phyloP scores from a whole-genome alignment of 139 green algal species.

The Volvox africanus region DNA sequence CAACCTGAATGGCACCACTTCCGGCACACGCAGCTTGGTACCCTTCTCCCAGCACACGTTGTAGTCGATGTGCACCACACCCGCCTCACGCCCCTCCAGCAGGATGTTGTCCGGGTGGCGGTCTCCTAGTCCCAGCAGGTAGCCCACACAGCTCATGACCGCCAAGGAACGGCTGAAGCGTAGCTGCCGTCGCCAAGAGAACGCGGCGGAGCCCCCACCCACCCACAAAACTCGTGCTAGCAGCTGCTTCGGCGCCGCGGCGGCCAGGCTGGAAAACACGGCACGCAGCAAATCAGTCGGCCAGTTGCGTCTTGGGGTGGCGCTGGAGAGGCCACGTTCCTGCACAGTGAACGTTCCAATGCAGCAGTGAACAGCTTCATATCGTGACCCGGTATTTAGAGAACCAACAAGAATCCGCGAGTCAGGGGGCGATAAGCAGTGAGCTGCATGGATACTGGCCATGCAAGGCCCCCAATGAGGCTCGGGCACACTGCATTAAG shows the following conservation, averaged over 20 bases:
- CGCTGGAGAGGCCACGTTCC: constrained; percentile 57
- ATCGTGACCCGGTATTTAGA: too few species aligned
- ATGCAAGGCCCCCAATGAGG: too few species aligned
- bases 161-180: constrained; percentile 71
- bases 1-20: constrained; percentile 92
- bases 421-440: not conserved
- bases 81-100: constrained; percentile 95
- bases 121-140: constrained; percentile 91
- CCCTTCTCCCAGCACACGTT: constrained; percentile 82
- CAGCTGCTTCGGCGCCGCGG: constrained; percentile 1
- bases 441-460: not conserved
- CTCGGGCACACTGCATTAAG: too few species aligned
- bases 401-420: too few species aligned
- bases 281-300: constrained; percentile 47
- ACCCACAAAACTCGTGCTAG: constrained; percentile 76
- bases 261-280: constrained; percentile 16
- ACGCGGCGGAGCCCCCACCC: constrained; percentile 41
- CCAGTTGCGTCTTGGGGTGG: constrained; percentile 58
- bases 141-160: constrained; percentile 83
- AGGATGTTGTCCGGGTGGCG: constrained; percentile 95
- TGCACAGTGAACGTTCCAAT: not conserved
- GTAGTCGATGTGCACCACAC: constrained; percentile 78
- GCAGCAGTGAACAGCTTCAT: too few species aligned
- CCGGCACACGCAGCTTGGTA: constrained; percentile 80
- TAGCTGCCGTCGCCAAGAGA: constrained; percentile 69